These are phyloP conservation scores for Xylaria sp. DNA, from an alignment of 2,329 filamentous ascomycete genomes.

Conservation along the genomic window DNA sequence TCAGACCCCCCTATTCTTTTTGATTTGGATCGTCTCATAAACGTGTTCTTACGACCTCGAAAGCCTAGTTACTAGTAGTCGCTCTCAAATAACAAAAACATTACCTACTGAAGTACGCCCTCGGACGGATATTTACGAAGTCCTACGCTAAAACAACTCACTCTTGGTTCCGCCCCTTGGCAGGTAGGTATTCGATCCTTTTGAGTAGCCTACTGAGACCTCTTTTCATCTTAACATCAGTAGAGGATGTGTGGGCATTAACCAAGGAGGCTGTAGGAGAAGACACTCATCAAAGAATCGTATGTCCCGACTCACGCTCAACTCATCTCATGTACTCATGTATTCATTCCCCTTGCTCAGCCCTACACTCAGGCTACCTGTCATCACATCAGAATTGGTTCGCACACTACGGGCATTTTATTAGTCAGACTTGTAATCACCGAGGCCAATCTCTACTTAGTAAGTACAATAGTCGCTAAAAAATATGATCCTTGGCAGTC, in stretches of 20 bases:
- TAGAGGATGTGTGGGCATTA: not conserved
- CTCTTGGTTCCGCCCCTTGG: not conserved
- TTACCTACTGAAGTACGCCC: too few species aligned
- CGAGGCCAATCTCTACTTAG: conserved; percentile 9
- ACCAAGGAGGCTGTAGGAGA: too few species aligned
- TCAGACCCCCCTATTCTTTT: not conserved
- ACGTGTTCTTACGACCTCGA: not conserved
- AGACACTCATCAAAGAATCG: not conserved
- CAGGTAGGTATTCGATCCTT: not conserved
- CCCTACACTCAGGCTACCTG: conserved; percentile 11
- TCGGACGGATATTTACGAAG: too few species aligned
- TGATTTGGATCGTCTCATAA: not conserved
- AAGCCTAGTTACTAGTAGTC: not conserved
- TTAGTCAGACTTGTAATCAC: conserved; percentile 8
- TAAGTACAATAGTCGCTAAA: conserved; percentile 2
- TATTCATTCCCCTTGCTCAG: conserved; percentile 12
- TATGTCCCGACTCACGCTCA: not conserved
- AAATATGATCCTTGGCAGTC: not conserved
- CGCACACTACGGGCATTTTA: not conserved
- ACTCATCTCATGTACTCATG: too few species aligned
- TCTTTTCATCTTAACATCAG: conserved; percentile 9
- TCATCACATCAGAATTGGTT: not conserved
- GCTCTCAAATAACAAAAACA: too few species aligned
- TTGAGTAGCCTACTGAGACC: not conserved
- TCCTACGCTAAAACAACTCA: conserved; percentile 26